phyloP scores from a whole-genome alignment of 2,329 filamentous ascomycete species.

The Beauveria asiatica region DNA sequence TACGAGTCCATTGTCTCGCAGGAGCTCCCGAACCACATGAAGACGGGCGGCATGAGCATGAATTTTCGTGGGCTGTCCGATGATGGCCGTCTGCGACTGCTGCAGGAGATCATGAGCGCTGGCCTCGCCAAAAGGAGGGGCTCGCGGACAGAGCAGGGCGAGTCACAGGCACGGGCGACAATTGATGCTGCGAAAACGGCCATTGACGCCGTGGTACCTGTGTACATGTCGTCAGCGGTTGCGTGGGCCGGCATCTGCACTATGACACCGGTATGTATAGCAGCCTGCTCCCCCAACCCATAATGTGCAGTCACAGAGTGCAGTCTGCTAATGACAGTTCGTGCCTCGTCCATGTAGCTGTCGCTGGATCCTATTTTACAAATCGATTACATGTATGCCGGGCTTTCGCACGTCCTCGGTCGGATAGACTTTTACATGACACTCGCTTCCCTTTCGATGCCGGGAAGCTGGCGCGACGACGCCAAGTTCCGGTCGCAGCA shows the following conservation, averaged over 20 bases:
- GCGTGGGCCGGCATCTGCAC: slow-evolving; percentile 30
- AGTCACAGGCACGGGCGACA: slow-evolving; percentile 21
- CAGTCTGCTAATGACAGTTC: neutral
- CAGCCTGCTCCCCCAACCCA: neutral
- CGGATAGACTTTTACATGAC: slow-evolving; percentile 29
- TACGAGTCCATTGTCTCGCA: slow-evolving; percentile 29
- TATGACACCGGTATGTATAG: slow-evolving; percentile 25
- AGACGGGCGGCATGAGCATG: slow-evolving; percentile 21
- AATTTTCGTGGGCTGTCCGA: slow-evolving; percentile 15
- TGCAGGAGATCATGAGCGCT: slow-evolving; percentile 22
- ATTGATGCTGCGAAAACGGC: slow-evolving; percentile 21
- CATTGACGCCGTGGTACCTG: slow-evolving; percentile 19
- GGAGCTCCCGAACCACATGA: slow-evolving; percentile 25
- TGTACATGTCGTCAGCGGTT: slow-evolving; percentile 22
- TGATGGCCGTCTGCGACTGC: slow-evolving; percentile 21
- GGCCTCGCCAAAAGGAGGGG: slow-evolving; percentile 23
- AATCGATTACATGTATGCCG: slow-evolving; percentile 22
- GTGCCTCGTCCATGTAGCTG: slow-evolving; percentile 17
- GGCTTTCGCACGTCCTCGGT: slow-evolving; percentile 23
- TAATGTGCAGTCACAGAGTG: neutral
- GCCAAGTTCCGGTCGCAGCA: slow-evolving; percentile 17
- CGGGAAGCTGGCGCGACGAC: slow-evolving; percentile 17
- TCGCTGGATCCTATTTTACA: slow-evolving; percentile 27
- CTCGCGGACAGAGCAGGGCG: slow-evolving; percentile 18
- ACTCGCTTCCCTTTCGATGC: slow-evolving; percentile 20